phyloP scores from a whole-genome alignment of 768 basidiomycete genomes.

The Russula vinacea region DNA sequence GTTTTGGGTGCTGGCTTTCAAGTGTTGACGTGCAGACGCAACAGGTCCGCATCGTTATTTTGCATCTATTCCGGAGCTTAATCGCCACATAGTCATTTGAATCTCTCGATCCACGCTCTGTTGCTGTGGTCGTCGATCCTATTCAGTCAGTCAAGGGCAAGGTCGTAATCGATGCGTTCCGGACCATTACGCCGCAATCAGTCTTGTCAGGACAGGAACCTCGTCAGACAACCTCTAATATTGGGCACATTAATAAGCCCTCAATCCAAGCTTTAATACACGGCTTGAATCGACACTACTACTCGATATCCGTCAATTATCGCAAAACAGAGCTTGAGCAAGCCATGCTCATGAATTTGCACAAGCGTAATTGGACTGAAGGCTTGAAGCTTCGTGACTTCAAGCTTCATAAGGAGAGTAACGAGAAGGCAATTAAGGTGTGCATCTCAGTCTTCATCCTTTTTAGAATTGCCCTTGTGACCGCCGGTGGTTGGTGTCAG shows the following conservation, averaged over 20 bases:
- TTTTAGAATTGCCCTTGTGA: background rate
- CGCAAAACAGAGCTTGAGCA: constrained; percentile 98
- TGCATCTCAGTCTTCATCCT: constrained; percentile 28
- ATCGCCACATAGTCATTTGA: constrained; percentile 78
- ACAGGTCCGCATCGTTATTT: constrained; percentile 54
- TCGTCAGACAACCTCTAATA: constrained; percentile 95
- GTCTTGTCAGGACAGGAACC: constrained; percentile 92
- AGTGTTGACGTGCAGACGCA: constrained; percentile 99
- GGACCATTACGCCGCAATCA: constrained; percentile 88
- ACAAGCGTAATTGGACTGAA: constrained; percentile 99
- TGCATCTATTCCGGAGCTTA: constrained; percentile 3
- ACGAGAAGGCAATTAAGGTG: constrained; percentile 95
- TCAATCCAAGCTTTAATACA: constrained; percentile 98
- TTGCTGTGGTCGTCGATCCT: constrained; percentile 96
- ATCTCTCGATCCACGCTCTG: constrained; percentile 85
- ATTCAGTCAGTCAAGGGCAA: constrained; percentile 99
- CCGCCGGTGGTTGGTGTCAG: constrained; percentile 40
- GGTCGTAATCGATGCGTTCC: constrained; percentile 98
- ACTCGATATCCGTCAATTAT: constrained; percentile 96
- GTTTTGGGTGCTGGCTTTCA: constrained; percentile 98
- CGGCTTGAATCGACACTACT: constrained; percentile 96
- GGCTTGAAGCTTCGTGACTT: constrained; percentile 92
- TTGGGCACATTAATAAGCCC: constrained; percentile 99
- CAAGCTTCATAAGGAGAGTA: constrained; percentile 77
- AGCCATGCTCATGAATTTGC: constrained; percentile 97